Evolutionary conservation across 306 rosid species (phyloP).

Genomic region (Biancaea sappan): DNA sequence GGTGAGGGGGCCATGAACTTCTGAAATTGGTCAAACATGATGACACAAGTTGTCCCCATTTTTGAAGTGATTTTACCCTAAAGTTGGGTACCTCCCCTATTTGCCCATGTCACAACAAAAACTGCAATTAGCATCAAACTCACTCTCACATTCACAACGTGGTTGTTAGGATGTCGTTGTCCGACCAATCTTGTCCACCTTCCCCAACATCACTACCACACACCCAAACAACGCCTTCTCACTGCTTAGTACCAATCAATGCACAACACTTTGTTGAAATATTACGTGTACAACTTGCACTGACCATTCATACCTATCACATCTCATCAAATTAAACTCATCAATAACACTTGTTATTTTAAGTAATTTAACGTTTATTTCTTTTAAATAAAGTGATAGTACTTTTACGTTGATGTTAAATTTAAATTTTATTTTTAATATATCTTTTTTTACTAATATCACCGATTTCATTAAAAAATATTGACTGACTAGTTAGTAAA

Average conservation of each 20-base stretch:
- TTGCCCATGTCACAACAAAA: slow-evolving; percentile 22
- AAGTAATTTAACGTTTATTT: too few relatives aligned
- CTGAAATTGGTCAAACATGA: slow-evolving; percentile 36
- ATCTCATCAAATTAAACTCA: background rate
- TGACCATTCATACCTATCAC: background rate
- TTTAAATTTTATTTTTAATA: too few relatives aligned
- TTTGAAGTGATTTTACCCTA: slow-evolving; percentile 11
- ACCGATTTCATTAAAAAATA: too few relatives aligned
- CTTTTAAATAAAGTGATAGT: too few relatives aligned
- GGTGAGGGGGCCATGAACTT: slow-evolving; percentile 26
- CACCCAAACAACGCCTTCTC: background rate
- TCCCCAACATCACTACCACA: slow-evolving; percentile 9
- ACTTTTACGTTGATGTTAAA: too few relatives aligned
- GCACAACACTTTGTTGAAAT: background rate
- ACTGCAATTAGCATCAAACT: background rate
- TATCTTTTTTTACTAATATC: too few relatives aligned
- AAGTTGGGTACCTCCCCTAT: slow-evolving; percentile 32
- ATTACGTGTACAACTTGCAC: background rate
- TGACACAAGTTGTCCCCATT: slow-evolving; percentile 23
- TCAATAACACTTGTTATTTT: too few relatives aligned
- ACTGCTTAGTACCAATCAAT: background rate
- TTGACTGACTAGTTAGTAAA: too few relatives aligned
- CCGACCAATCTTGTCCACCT: slow-evolving; percentile 12
- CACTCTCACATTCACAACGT: background rate
- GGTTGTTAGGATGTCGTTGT: slow-evolving; percentile 39